A percentile compares a stretch with the other conserved stretches of the same genome.
phyloP scores from a whole-genome alignment of 805 yeast species.

The Tetrapisispora iriomotensis region DNA sequence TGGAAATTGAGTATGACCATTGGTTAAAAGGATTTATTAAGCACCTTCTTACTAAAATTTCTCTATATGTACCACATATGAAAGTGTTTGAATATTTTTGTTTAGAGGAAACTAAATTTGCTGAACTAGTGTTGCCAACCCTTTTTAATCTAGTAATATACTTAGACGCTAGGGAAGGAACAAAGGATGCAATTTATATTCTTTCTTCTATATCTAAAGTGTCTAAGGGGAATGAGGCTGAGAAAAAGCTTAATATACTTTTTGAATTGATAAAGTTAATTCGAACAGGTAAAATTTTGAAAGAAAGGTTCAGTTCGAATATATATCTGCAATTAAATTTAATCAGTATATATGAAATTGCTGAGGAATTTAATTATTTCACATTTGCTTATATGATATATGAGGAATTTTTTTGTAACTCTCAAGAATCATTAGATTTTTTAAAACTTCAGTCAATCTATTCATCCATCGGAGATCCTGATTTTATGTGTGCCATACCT shows the following conservation, averaged over 20 bases:
- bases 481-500: constrained; percentile 58
- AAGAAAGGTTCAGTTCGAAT: constrained; percentile 8
- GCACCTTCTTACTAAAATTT: constrained; percentile 5
- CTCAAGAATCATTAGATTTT: constrained; percentile 6
- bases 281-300: constrained; percentile 16
- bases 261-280: constrained; percentile 22
- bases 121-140: constrained; percentile 5
- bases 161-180: constrained; percentile 7
- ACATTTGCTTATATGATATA: constrained; percentile 29
- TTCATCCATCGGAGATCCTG: constrained; percentile 48
- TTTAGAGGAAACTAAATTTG: not conserved
- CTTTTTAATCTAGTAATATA: constrained; percentile 9
- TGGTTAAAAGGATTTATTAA: constrained; percentile 9
- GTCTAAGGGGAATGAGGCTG: not conserved
- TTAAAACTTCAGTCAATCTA: constrained; percentile 32
- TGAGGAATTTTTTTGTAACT: constrained; percentile 25
- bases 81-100: constrained; percentile 3
- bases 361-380: constrained; percentile 12
- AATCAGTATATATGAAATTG: constrained; percentile 6
- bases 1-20: not conserved
- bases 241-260: constrained; percentile 10
- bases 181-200: not conserved
- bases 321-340: constrained; percentile 17
- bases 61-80: constrained; percentile 7
- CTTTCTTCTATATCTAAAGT: not conserved